These are phyloP conservation scores for Saksenaea vasiformis DNA, from an alignment of 371 early-diverging fungal species.

Conservation along the genomic window DNA sequence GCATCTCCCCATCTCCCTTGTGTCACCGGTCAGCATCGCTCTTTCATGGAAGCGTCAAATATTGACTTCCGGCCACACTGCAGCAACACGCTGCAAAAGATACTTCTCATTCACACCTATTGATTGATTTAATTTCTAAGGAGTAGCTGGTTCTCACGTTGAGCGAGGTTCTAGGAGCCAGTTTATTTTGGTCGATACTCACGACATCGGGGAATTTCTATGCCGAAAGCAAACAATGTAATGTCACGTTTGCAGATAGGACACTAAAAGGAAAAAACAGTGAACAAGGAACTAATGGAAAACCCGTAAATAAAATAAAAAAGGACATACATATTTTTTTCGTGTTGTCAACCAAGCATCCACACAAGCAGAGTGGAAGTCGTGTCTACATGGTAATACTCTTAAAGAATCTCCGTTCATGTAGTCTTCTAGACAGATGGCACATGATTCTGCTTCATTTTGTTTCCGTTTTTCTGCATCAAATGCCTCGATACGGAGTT, in stretches of 20 bases:
- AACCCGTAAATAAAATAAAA: not conserved
- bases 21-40: too few relatives aligned
- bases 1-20: too few relatives aligned
- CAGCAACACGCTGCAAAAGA: too few relatives aligned
- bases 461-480: slow-evolving; percentile 46
- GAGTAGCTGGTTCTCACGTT: too few relatives aligned
- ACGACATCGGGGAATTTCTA: not conserved
- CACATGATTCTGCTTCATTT: slow-evolving; percentile 77
- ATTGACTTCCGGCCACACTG: too few relatives aligned
- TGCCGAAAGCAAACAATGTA: not conserved
- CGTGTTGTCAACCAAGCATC: slow-evolving; percentile 82
- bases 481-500: slow-evolving; percentile 62
- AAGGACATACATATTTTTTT: slow-evolving; percentile 64
- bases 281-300: not conserved
- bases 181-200: not conserved
- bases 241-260: slow-evolving; percentile 1
- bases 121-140: too few relatives aligned
- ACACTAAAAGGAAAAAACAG: slow-evolving; percentile 1
- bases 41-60: too few relatives aligned
- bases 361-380: slow-evolving; percentile 90
- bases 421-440: slow-evolving; percentile 93
- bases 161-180: too few relatives aligned
- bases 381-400: slow-evolving; percentile 85
- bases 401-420: slow-evolving; percentile 75
- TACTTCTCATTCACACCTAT: too few relatives aligned